These are phyloP conservation scores for Metarhizium robertsii DNA, from an alignment of 2,329 filamentous ascomycete genomes.

Conservation along the genomic window DNA sequence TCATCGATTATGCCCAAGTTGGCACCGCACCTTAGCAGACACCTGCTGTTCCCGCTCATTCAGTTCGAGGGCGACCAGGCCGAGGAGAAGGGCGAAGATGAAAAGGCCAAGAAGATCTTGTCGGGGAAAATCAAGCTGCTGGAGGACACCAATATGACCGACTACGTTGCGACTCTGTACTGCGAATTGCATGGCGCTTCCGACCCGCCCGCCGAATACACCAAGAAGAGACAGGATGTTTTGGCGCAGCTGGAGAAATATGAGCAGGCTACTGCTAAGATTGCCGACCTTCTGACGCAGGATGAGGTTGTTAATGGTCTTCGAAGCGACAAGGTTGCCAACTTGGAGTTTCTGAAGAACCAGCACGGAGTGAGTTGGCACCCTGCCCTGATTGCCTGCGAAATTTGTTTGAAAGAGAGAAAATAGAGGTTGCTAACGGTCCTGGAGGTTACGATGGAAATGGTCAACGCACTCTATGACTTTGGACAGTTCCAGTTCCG, in stretches of 20 bases:
- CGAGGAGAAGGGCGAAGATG: conserved; percentile 57
- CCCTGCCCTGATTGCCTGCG: not conserved
- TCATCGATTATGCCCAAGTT: conserved; percentile 82
- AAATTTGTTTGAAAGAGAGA: not conserved
- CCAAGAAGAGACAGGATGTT: conserved; percentile 82
- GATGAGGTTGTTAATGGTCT: conserved; percentile 87
- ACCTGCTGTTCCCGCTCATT: conserved; percentile 92
- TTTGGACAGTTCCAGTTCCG: conserved; percentile 97
- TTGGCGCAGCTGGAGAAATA: conserved; percentile 72
- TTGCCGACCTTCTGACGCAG: conserved; percentile 75
- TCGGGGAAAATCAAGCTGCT: conserved; percentile 88
- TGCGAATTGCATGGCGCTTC: conserved; percentile 77
- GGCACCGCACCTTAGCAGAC: conserved; percentile 85
- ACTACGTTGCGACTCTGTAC: conserved; percentile 90
- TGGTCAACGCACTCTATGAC: conserved; percentile 93
- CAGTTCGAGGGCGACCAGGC: conserved; percentile 82
- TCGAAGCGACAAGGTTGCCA: conserved; percentile 94
- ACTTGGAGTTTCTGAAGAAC: conserved; percentile 96
- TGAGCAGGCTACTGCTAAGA: conserved; percentile 81
- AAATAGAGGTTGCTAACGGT: not conserved
- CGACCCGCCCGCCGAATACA: conserved; percentile 74
- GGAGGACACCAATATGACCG: conserved; percentile 97
- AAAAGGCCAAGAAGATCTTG: conserved; percentile 58
- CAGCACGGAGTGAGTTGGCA: conserved; percentile 66
- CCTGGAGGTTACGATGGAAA: conserved; percentile 70